These are phyloP conservation scores for Trichaptum fuscoviolaceum DNA, from an alignment of 768 basidiomycete species.

Conservation along the genomic window DNA sequence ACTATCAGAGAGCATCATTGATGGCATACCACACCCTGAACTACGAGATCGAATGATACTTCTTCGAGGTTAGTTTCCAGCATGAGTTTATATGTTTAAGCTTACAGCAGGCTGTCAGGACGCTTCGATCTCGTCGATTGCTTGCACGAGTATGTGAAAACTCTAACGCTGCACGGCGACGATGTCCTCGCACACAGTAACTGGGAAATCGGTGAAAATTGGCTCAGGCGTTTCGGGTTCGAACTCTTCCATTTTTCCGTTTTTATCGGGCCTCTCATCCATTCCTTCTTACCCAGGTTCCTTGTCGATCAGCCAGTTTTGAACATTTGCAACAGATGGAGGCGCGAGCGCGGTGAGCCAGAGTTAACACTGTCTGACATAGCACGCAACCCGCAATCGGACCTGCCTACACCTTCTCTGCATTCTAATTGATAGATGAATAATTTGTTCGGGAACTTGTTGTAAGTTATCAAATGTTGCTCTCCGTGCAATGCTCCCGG, in stretches of 20 bases:
- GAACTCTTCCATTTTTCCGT: slow-evolving; percentile 19
- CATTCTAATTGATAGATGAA: slow-evolving; percentile 4
- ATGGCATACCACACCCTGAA: slow-evolving; percentile 84
- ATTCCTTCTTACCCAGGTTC: slow-evolving; percentile 43
- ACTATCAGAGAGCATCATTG: slow-evolving; percentile 77
- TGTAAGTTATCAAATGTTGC: slow-evolving; percentile 4
- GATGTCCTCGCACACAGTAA: slow-evolving; percentile 86
- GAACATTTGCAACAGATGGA: slow-evolving; percentile 79
- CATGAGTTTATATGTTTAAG: slow-evolving; percentile 5
- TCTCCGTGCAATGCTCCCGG: neutral
- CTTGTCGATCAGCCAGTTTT: slow-evolving; percentile 72
- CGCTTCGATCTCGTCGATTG: slow-evolving; percentile 80
- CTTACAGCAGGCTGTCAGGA: slow-evolving; percentile 33
- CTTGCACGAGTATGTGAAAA: slow-evolving; percentile 62
- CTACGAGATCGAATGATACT: slow-evolving; percentile 89
- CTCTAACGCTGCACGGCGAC: slow-evolving; percentile 79
- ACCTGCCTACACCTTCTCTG: neutral
- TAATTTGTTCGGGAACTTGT: slow-evolving; percentile 2
- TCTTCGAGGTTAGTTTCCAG: slow-evolving; percentile 56
- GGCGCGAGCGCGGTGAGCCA: slow-evolving; percentile 72
- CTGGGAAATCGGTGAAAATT: slow-evolving; percentile 85
- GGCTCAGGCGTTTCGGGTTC: slow-evolving; percentile 80
- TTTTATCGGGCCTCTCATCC: neutral
- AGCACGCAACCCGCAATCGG: slow-evolving; percentile 15
- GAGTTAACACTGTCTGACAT: slow-evolving; percentile 61